These are phyloP conservation scores for Nannizziopsis barbatae DNA, from an alignment of 2,329 filamentous ascomycete species.

Conservation along the genomic window DNA sequence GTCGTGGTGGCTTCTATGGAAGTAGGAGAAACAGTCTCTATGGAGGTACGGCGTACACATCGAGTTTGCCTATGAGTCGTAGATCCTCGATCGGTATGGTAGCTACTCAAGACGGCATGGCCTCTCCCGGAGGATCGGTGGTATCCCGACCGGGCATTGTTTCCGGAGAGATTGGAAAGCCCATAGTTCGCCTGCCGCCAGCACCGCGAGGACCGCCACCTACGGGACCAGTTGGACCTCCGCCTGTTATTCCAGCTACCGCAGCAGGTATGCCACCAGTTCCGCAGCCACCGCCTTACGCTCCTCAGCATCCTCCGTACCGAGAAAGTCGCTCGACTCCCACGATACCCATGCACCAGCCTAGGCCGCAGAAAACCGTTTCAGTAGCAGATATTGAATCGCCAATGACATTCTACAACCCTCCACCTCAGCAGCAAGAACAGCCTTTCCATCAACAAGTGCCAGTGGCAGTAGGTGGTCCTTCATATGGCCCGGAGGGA, in stretches of 20 bases:
- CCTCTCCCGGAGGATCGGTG: constrained; percentile 70
- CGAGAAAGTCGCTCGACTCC: constrained; percentile 50
- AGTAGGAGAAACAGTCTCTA: constrained; percentile 74
- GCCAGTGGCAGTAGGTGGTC: constrained; percentile 59
- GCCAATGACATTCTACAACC: constrained; percentile 53
- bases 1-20: constrained; percentile 58
- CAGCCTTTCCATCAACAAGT: constrained; percentile 92
- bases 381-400: constrained; percentile 89
- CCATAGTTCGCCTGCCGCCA: constrained; percentile 75
- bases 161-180: constrained; percentile 51
- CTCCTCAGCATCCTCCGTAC: constrained; percentile 45
- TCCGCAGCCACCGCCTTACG: constrained; percentile 41
- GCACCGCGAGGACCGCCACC: constrained; percentile 31
- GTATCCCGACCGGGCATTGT: constrained; percentile 55
- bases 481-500: constrained; percentile 42
- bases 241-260: constrained; percentile 17
- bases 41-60: constrained; percentile 68
- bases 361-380: constrained; percentile 85
- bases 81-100: constrained; percentile 67
- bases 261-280: constrained; percentile 6
- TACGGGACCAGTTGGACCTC: constrained; percentile 16
- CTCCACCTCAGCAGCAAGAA: constrained; percentile 56
- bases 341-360: constrained; percentile 72
- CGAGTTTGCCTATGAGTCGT: constrained; percentile 77
- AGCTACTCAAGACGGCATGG: constrained; percentile 57